phyloP scores from a whole-genome alignment of 2,329 filamentous ascomycete genomes.

The Fusarium domesticum region DNA sequence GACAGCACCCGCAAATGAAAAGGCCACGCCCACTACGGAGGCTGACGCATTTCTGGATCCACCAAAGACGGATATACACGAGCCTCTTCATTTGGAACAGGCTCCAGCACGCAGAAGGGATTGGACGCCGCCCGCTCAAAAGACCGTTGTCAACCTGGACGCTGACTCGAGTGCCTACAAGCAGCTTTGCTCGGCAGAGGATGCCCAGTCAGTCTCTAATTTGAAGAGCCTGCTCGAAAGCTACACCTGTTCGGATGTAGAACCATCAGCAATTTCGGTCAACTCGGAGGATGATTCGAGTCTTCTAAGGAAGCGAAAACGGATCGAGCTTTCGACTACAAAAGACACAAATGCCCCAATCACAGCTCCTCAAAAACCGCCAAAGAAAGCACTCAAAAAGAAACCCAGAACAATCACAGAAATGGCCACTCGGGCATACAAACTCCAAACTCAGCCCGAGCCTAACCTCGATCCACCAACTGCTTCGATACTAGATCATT shows the following conservation, averaged over 20 bases:
- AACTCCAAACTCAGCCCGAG: constrained; percentile 32
- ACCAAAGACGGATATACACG: constrained; percentile 27
- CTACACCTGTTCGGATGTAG: constrained; percentile 38
- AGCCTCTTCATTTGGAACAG: constrained; percentile 40
- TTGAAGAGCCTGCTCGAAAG: constrained; percentile 45
- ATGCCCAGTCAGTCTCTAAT: constrained; percentile 25
- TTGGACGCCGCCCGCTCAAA: constrained; percentile 65
- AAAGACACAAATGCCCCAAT: constrained; percentile 24
- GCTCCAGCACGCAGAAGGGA: constrained; percentile 56
- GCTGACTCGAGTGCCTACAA: constrained; percentile 32
- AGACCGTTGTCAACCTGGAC: constrained; percentile 29
- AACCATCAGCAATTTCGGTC: constrained; percentile 9
- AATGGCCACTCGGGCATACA: constrained; percentile 70
- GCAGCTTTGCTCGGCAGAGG: constrained; percentile 7
- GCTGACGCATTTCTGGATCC: constrained; percentile 7
- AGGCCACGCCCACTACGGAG: constrained; percentile 29
- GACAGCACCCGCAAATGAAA: constrained; percentile 34
- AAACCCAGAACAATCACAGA: constrained; percentile 76
- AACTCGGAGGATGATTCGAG: constrained; percentile 29
- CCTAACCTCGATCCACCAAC: constrained; percentile 26
- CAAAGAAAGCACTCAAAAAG: constrained; percentile 58
- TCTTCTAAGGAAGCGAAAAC: constrained; percentile 54
- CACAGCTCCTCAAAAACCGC: constrained; percentile 29
- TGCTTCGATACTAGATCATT: constrained; percentile 47
- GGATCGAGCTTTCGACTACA: constrained; percentile 48